Evolutionary conservation across 768 basidiomycete species (phyloP).

Genomic region (Galerina marginata): DNA sequence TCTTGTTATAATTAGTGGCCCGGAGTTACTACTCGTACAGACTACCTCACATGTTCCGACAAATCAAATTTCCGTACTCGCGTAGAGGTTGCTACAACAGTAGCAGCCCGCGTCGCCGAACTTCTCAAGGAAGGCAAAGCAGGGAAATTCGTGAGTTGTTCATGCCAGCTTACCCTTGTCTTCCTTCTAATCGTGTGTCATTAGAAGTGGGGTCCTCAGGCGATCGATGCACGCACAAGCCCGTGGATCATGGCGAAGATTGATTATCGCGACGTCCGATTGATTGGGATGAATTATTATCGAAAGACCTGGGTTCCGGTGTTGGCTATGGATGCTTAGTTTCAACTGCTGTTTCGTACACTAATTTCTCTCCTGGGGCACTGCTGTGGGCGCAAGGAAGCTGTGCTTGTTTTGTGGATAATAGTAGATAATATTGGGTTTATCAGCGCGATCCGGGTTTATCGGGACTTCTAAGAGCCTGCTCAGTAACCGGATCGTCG

Average conservation of each 20-base stretch:
- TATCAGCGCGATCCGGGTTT: too few species aligned
- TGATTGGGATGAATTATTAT: conserved; percentile 32
- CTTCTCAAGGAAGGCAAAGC: conserved; percentile 6
- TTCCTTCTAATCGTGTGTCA: not conserved
- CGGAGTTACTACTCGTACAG: conserved; percentile 6
- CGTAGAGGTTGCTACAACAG: conserved; percentile 13
- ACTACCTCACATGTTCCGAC: conserved; percentile 5
- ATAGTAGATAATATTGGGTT: too few species aligned
- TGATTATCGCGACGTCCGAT: conserved; percentile 24
- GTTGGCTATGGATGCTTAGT: conserved; percentile 16
- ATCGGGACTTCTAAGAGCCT: too few species aligned
- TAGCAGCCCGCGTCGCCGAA: conserved; percentile 8
- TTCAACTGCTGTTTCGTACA: not conserved
- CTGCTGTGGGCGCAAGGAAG: too few species aligned
- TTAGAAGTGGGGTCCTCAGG: conserved; percentile 7
- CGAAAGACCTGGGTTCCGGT: conserved; percentile 29
- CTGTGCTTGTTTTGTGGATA: too few species aligned
- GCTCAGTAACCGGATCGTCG: too few species aligned
- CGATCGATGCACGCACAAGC: conserved; percentile 10
- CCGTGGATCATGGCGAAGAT: conserved; percentile 23
- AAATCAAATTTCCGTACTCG: conserved; percentile 19
- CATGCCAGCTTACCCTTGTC: not conserved
- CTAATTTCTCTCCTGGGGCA: not conserved
- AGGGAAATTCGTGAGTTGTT: conserved; percentile 2
- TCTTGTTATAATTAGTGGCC: conserved; percentile 29